Base-by-base conservation (phyloP, 176 grass and related monocot species). In the Aegilops speltoides region DNA sequence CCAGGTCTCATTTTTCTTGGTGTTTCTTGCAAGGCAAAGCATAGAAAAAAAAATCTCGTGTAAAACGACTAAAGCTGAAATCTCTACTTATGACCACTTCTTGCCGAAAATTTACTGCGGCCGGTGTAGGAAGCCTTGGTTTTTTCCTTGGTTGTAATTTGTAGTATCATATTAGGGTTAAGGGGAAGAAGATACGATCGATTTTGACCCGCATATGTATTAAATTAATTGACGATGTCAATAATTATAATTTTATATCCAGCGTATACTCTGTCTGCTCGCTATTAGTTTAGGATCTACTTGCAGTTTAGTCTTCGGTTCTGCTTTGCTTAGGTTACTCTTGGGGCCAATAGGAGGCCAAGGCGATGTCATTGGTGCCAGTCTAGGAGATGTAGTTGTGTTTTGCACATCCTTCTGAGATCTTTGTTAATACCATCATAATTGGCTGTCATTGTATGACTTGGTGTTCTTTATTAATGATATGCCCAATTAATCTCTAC, bases 251-350 rank as follows among this genome's bases (percentile, higher is more conserved):
- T 80, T 84, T 80, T 37, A 76, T 77, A 68, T 63, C 10, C 63
- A 50, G 36, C 40, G 17, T 61, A 59, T 46, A 26, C 23, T 43
- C 76, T 77, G 81, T 76, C 17, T 4, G 48, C 12, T 23, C 16
- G 68, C 41, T 6, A 85, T 77, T 84, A 85, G 14, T 88, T 81
- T 84, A 70, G 70, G 50, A 81, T 69, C 62, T 77, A 71, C n/a
- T 59, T 85, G 69, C 12, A n/a, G 31, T 81, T 76, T 69, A 91
- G 34, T 84, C 82, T 34, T 6, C 16, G 10, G 28, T 87, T 91
- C 81, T 87, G 82, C 34, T 50, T 87, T 83, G 54, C 80, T 28
- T 79, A 17, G 20, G 80, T 46, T 68, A 10, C 36, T 75, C 65
- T 60, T 68, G 26, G 62, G 76, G 89, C 79, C 67, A 84, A 87